These are phyloP conservation scores for Scedosporium dehoogii DNA, from an alignment of 2,329 filamentous ascomycete genomes.

Conservation along the genomic window DNA sequence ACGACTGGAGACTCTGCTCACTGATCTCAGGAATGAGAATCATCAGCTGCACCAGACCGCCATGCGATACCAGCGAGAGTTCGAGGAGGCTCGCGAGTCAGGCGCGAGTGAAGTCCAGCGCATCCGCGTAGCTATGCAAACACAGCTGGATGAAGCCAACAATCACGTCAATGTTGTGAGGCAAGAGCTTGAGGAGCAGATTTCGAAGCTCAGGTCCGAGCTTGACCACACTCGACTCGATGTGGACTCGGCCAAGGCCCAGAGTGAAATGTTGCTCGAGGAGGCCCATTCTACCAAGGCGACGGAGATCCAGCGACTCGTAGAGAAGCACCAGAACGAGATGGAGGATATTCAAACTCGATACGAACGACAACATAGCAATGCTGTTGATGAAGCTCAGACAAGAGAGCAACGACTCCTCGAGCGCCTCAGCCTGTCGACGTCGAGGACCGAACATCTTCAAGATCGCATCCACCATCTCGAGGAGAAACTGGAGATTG, in stretches of 20 bases:
- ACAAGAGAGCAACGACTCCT: conserved; percentile 69
- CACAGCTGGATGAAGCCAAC: conserved; percentile 74
- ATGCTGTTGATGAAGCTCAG: conserved; percentile 70
- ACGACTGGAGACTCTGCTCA: conserved; percentile 44
- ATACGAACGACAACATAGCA: conserved; percentile 64
- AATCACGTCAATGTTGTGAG: conserved; percentile 77
- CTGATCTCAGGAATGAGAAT: conserved; percentile 55
- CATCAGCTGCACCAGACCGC: conserved; percentile 61
- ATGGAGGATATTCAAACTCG: conserved; percentile 67
- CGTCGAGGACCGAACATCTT: conserved; percentile 75
- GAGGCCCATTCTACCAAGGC: conserved; percentile 64
- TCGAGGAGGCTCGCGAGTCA: conserved; percentile 72
- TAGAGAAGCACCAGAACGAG: conserved; percentile 54
- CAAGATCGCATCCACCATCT: conserved; percentile 77
- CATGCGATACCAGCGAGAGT: conserved; percentile 67
- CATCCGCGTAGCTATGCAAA: conserved; percentile 67
- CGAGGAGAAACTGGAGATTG: conserved; percentile 84
- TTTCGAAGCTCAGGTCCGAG: conserved; percentile 61
- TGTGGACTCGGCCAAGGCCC: conserved; percentile 68
- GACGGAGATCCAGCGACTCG: conserved; percentile 38
- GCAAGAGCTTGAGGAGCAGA: conserved; percentile 71
- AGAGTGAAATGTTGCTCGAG: conserved; percentile 75
- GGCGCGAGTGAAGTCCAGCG: conserved; percentile 73
- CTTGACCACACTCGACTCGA: conserved; percentile 71
- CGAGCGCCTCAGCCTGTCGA: conserved; percentile 71